These are phyloP conservation scores for Lipomyces orientalis DNA, from an alignment of 805 yeast genomes.

Conservation along the genomic window DNA sequence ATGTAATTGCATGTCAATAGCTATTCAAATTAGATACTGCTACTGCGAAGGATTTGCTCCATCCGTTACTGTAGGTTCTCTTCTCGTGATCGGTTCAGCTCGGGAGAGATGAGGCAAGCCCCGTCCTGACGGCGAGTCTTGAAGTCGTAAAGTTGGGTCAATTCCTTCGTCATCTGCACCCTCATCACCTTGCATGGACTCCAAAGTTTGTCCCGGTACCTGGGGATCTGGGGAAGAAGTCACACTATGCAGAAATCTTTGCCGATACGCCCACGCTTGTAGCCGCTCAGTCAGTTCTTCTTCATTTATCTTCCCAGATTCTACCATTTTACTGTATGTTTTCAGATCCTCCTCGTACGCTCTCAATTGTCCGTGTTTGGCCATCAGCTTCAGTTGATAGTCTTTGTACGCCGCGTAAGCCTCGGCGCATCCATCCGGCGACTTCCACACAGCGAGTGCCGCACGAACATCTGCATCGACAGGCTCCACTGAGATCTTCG, in stretches of 20 bases:
- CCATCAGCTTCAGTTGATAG: slow-evolving; percentile 8
- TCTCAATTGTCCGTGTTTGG: slow-evolving; percentile 12
- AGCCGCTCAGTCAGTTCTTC: slow-evolving; percentile 16
- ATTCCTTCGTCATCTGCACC: background rate
- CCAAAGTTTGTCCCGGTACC: background rate
- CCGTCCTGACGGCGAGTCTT: background rate
- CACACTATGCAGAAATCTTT: slow-evolving; percentile 18
- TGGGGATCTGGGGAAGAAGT: slow-evolving; percentile 13
- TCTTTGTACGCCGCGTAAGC: slow-evolving; percentile 12
- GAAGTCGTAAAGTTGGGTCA: background rate
- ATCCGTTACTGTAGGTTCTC: background rate
- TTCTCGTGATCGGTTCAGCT: background rate
- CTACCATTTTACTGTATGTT: slow-evolving; percentile 12
- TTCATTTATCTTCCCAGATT: slow-evolving; percentile 5
- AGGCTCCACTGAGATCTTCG: slow-evolving; percentile 7
- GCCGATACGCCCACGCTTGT: slow-evolving; percentile 25
- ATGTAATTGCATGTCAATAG: background rate
- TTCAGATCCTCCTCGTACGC: slow-evolving; percentile 21
- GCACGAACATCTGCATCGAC: slow-evolving; percentile 7
- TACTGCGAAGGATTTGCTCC: background rate
- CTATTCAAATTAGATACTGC: background rate
- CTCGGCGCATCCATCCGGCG: background rate
- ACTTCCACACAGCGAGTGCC: slow-evolving; percentile 12
- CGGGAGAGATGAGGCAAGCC: background rate
- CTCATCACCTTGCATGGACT: background rate